Evolutionary conservation across 768 basidiomycete genomes (phyloP), one percentile per base, ranked within the genome.

Genomic region (Hemileccinum rubropunctum): DNA sequence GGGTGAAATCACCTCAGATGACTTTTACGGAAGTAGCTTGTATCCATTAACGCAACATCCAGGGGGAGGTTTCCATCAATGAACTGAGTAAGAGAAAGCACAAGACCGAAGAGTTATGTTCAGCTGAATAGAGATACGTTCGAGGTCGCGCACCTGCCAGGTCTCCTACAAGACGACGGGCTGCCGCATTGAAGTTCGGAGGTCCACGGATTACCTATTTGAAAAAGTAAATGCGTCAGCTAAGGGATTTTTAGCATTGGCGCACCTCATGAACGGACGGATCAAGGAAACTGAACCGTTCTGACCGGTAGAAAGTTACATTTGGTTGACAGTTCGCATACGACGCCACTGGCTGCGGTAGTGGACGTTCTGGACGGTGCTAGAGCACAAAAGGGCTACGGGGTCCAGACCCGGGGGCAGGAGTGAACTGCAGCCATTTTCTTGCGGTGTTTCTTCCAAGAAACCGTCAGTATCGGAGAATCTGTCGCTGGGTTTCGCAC

Each of bases 401-500:
- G 28, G 34, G 42, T 42, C 15, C 5, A 34, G 33, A 34, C 17
- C 18, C 11, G 28, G 28, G 28, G 28, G 9, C 9, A 30, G 28
- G 28, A 12, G 23, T 23, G 21, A 17, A 26, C 35, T 14, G 30
- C 27, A 32, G 14, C 44, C 23, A 30, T 8, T 30, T 4, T 45
- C 45, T 42, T 30, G 45, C 39, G 26, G 42, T 34, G 57, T 49
- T 30, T 42, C 34, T 43, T 27, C 36, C 47, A 33, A 18, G 32
- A 43, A 26, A 23, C 35, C 51, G 58, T 48, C 41, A 36, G 52
- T 52, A 42, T 59, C 57, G 57, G 52, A 58, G 57, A 54, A 58
- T 50, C 21, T 47, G 57, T 59, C 52, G 53, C 53, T 59, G 58
- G 53, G 53, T 56, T 60, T 60, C 47, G 39, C 41, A 48, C 28